Base-by-base conservation (phyloP, 2,329 filamentous ascomycete genomes). In the Penicillium concentricum region DNA sequence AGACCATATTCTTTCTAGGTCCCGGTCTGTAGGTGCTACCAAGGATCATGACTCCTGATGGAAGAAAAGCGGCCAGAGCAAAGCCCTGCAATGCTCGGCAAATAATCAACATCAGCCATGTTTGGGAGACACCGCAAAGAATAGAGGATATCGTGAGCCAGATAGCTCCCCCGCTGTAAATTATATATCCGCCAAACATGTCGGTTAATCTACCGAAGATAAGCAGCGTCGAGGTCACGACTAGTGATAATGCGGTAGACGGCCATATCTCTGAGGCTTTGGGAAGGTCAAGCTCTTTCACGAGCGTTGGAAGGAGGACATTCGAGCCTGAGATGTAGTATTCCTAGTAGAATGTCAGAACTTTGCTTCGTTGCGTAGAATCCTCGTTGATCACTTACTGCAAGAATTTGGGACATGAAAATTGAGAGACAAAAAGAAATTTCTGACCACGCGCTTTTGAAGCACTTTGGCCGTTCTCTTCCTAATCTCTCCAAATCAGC, bases 321-420 rank as follows among this genome's bases (percentile, higher is more conserved):
- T 81, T 84, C 67, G 92, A 94, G 32, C 91, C 91, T 45, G 87
- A 89, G 49, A 93, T 83, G 68, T 88, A 89, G 73, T 87, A 92
- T 75, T 92, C 89, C 79, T 84, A 58, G 9, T 30, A 15, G 12
- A 24, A 32, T 37, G 53, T 38, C 51, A 56, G 13, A 56, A 38
- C 10, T 24, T 20, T 37, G 16, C 5, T 10, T 16, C 4, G 4
- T 35, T 22, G 35, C 22, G n/a, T 47, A 24, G 12, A 3, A n/a
- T 16, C 13, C 20, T 28, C 24, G 15, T 24, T 13, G 28, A 13
- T 4, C 3, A 72, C 80, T 54, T 72, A 82, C 81, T 43, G 82
- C 79, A 65, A 88, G 79, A 59, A 87, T 81, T 75, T 87, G 86
- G 44, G 84, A 87, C 59, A 83, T 81, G 13, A 87, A 74, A 20